Conservation (phyloP, 768 basidiomycete genomes). For the Erythrobasidium yunnanense region DNA sequence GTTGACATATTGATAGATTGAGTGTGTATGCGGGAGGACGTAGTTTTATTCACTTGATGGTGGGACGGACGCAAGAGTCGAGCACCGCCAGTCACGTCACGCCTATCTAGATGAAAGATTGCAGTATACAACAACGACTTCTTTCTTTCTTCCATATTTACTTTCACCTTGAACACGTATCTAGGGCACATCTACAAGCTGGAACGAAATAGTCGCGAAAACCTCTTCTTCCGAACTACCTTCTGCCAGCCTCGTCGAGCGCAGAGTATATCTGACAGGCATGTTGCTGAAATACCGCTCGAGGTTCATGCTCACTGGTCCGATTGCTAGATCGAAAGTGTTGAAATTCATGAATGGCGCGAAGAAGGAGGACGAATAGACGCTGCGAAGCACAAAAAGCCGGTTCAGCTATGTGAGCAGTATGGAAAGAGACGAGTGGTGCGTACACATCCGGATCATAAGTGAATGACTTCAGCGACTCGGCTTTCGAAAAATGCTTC, state of each 20-base stretch:
- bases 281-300: conserved; percentile 30
- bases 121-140: not conserved
- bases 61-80: too few relatives aligned
- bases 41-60: too few relatives aligned
- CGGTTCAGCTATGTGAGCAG: not conserved
- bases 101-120: not conserved
- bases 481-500: conserved; percentile 31
- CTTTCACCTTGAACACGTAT: not conserved
- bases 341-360: conserved; percentile 25
- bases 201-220: conserved; percentile 36
- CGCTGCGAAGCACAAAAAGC: not conserved
- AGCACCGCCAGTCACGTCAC: too few relatives aligned
- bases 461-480: conserved; percentile 29
- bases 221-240: conserved; percentile 33
- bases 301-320: conserved; percentile 34
- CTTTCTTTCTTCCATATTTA: too few relatives aligned
- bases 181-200: conserved; percentile 30
- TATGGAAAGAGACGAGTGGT: not conserved
- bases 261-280: conserved; percentile 37
- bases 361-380: conserved; percentile 29
- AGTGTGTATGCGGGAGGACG: too few relatives aligned
- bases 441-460: conserved; percentile 35
- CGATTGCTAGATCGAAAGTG: conserved; percentile 22
- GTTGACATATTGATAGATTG: too few relatives aligned
- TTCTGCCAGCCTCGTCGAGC: conserved; percentile 31